These are phyloP conservation scores for Penicillium brevicompactum DNA, from an alignment of 2,329 filamentous ascomycete genomes.

Conservation along the genomic window DNA sequence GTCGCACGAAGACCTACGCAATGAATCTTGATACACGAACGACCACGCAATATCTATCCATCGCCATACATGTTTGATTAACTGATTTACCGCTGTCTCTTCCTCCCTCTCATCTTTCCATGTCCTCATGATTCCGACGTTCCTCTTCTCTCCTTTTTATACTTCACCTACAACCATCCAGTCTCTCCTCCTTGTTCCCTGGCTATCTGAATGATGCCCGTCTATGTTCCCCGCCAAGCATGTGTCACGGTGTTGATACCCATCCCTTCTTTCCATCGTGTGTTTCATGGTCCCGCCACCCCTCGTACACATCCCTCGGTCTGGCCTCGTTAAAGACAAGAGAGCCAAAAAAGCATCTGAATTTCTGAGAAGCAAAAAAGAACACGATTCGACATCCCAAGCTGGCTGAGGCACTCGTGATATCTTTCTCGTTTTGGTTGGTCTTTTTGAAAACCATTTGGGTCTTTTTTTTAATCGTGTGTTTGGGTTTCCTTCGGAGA, in stretches of 20 bases:
- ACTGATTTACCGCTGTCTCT: conserved; percentile 7
- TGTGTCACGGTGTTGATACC: conserved; percentile 49
- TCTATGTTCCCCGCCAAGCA: conserved; percentile 31
- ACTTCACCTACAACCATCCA: conserved; percentile 12
- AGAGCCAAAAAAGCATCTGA: conserved; percentile 1
- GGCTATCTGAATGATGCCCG: conserved; percentile 4
- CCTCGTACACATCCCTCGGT: conserved; percentile 9
- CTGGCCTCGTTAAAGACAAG: conserved; percentile 4
- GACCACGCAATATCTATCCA: conserved; percentile 31
- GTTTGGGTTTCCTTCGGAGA: conserved; percentile 17
- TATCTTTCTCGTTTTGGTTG: conserved; percentile 3
- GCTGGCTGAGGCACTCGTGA: conserved; percentile 1
- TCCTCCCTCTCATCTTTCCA: conserved; percentile 19
- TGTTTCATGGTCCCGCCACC: conserved; percentile 23
- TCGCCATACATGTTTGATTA: conserved; percentile 17
- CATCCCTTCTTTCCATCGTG: conserved; percentile 36
- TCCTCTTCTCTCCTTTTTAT: conserved; percentile 19
- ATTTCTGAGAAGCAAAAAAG: conserved; percentile 1
- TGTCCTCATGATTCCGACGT: conserved; percentile 39
- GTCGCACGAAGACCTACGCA: conserved; percentile 37
- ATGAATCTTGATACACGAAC: conserved; percentile 28
- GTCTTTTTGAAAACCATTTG: conserved; percentile 10
- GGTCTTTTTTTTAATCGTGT: conserved; percentile 14
- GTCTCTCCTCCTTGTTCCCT: conserved; percentile 11
- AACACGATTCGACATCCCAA: conserved; percentile 5